Evolutionary conservation across 306 rosid species (phyloP), one percentile per base, ranked within the genome.

Genomic region (Acacia crassicarpa): DNA sequence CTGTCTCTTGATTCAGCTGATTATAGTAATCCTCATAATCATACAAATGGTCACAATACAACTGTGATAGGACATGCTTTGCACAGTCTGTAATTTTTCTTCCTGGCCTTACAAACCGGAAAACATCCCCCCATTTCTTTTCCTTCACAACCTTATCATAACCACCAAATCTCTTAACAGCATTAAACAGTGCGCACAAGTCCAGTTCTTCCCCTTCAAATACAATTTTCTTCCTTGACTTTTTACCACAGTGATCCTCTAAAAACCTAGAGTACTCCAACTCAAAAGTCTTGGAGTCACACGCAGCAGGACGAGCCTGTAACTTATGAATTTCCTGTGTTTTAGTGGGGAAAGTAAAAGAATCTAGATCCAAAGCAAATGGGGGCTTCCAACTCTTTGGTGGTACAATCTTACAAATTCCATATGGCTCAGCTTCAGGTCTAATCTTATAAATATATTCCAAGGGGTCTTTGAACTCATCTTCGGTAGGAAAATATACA

Each of bases 401-500:
- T 0, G 99, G 99, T 13, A 95, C 96, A 82, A 95, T 95, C 90
- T 82, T 93, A 89, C 99, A 95, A 87, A 95, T 92, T 75, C 99
- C 99, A 79, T 81, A 95, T 4, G 89, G 90, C 86, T 95, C 97
- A 56, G 98, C 98, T 87, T 93, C 96, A 0, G 88, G 89, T 81
- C 98, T 92, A 86, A 95, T 93, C 91, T 85, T 95, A 79, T 84
- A 83, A 66, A 95, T 89, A 86, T 75, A 95, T 58, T 95, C 96
- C 84, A 95, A 91, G 4, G 99, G 99, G 78, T 93, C 98, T 67
- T 81, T 91, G 87, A 95, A 95, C 68, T 95, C 99, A 78, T 93
- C 97, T 49, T 92, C 96, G 10, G 87, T 90, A 0, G 99, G 99
- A 71, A 92, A 89, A 89, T 86, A 95, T 16, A 91, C 97, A 51